Evolutionary conservation across 441 rosid genomes (phyloP).

Genomic region (Pelargonium fulgidum): DNA sequence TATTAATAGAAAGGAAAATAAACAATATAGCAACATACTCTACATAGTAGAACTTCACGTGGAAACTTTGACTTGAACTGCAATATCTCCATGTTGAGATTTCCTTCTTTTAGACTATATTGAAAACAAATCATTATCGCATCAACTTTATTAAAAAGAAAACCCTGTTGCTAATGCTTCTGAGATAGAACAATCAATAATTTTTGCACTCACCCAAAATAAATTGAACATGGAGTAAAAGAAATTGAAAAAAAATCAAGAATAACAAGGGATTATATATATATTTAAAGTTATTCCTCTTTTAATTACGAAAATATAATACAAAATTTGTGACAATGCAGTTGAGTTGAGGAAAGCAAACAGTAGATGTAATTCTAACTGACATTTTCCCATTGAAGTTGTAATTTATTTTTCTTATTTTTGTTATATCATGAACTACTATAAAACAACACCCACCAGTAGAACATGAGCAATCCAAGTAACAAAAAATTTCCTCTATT

Average conservation of each 20-base stretch:
- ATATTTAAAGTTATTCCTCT: no score
- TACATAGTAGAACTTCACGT: slow-evolving; percentile 91
- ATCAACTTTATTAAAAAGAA: slow-evolving; percentile 14
- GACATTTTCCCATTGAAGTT: neutral
- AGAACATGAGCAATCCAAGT: neutral
- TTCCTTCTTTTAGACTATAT: slow-evolving; percentile 87
- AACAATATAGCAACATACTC: slow-evolving; percentile 44
- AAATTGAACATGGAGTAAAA: neutral
- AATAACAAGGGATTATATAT: no score
- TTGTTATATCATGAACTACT: slow-evolving; percentile 1
- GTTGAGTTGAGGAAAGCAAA: no score
- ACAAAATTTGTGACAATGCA: no score
- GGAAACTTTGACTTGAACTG: slow-evolving; percentile 93
- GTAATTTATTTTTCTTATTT: neutral
- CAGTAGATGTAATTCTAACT: neutral
- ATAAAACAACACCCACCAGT: neutral
- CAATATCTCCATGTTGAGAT: slow-evolving; percentile 80
- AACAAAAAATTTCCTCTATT: no score
- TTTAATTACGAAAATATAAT: neutral
- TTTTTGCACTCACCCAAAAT: neutral
- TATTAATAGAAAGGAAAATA: neutral
- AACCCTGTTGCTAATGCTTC: neutral
- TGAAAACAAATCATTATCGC: slow-evolving; percentile 14
- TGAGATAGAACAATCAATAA: neutral
- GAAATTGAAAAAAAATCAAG: neutral